Base-by-base conservation (phyloP, 768 basidiomycete genomes). In the Coprinopsis cinerea region DNA sequence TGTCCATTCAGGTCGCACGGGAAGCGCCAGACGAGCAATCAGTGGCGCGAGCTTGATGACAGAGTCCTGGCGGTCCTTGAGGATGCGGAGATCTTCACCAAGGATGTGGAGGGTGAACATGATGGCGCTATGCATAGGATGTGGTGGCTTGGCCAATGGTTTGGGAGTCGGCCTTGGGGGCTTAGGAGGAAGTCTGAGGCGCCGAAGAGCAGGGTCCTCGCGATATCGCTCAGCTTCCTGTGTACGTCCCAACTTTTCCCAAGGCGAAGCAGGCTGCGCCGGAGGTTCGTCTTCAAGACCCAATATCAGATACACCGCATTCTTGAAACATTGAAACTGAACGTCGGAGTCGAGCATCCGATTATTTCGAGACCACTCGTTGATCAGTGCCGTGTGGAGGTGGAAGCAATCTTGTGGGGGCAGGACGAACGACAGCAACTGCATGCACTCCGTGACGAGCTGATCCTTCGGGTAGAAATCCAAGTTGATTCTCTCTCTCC, bases 1-100 rank as follows among this genome's bases (percentile, higher is more conserved):
- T 4, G 80, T 80, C 93, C 92, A 95, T 60, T 92, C 92, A 0
- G 83, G 81, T 17, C 88, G 79, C 14, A 89, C 76, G 13, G 78
- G 68, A 20, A 75, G 60, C 47, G 84, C 82, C 49, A 87, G 63
- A 3, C 72, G 70, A 60, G 84, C 85, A 25, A 89, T 75, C 25
- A 88, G 55, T 6, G 81, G 78, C 7, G 75, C 82, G 9, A 93
- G 67, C 45, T 69, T 65, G 35, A 76, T 57, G 30, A 93, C 68
- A 1, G 75, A 74, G 36, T 74, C 66, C 40, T 83, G 81, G 18
- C 75, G 70, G 52, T 78, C 69, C 11, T 79, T 64, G n/a, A 73
- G 67, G 1, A 89, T 68, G 14, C 83, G 76, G 26, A 85, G 63
- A 50, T 85, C 77, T 59, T 88, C 90, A 0, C 77, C 92, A 1